Evolutionary conservation across 2,329 filamentous ascomycete genomes (phyloP), one percentile per base, ranked within the genome.

Genomic region (Tolypocladium paradoxum): DNA sequence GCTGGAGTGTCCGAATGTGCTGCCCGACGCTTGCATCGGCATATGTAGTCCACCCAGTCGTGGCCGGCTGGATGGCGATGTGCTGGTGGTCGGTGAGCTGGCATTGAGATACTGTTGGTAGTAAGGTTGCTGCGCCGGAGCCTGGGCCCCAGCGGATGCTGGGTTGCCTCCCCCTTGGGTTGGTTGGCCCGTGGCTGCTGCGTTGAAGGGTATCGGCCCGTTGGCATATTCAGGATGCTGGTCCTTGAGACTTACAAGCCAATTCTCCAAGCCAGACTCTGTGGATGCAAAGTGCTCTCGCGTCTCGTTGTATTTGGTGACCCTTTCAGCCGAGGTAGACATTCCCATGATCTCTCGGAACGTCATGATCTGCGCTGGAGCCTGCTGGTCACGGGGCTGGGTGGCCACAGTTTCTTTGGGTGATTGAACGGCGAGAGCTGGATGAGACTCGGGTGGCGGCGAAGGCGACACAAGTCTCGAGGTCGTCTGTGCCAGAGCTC

Each of bases 311-410:
- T 88, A 95, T 16, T 83, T 84, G 45, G 77, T 74, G 55, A 93
- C 87, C 22, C 90, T 83, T 58, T 93, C 84, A 16, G 76, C 68
- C 0, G 83, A 68, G 2, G 79, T 81, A 18, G 79, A 76, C 49
- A 93, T 76, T 9, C 80, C 82, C 61, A 90, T 76, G 56, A 96
- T 95, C 54, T 95, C 87, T 50, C 84, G 81, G 69, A 95, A 91
- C 1, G 78, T 73, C 57, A 79, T 76, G 37, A 80, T 71, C 48
- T 63, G 62, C 12, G 63, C 48, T 27, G 53, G 55, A 27, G 53
- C 46, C 29, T 49, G 51, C 49, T 59, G 51, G 24, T 46, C 46
- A 12, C 22, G 46, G 14, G 24, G n/a, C n/a, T 11, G 27, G 14
- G 53, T 27, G 12, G 49, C 34, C 14, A 57, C 46, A 55, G 53